Evolutionary conservation across 2,329 filamentous ascomycete genomes (phyloP), one percentile per base, ranked within the genome.

Genomic region (Colletotrichum spinosum): DNA sequence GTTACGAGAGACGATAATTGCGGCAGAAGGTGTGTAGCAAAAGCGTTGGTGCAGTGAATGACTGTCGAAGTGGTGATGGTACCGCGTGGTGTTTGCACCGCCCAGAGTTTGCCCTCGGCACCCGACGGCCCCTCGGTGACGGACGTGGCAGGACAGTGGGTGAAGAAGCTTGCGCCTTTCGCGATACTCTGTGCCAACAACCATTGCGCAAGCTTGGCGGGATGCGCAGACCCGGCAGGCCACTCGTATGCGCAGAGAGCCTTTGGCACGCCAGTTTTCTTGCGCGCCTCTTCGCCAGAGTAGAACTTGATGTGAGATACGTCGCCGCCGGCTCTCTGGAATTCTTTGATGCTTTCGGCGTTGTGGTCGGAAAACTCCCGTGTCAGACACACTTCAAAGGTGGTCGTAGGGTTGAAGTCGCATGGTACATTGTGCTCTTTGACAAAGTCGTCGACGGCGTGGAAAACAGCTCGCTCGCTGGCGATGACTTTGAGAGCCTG

Each of bases 131-230:
- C n/a, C 41, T 34, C 35, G 12, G n/a, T 34, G 12, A 57, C 13
- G 12, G 55, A 48, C 2, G 25, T 49, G 15, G 45, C 55, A 10
- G 55, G 45, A n/a, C 55, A 57, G 11, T 57, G 55, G 25, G 55
- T 57, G 34, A 77, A 83, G 5, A 84, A 66, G 35, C 65, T 71
- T 4, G 73, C 77, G 7, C 82, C 82, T 45, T 74, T 74, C 1
- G 71, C 70, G 6, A 83, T 74, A 12, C 73, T 74, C 13, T 73
- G 70, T 11, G 69, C 70, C 17, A 84, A 71, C 11, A 84, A 74
- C 74, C 80, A 84, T n/a, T 84, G 82, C 1, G 79, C 78, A 17
- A 84, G 70, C 68, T 83, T 84, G 6, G 81, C 81, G 3, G 82
- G 82, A 69, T 84, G 82, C 39, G 75, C 80, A 3, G 80, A 83